Base-by-base conservation (phyloP, 1,284 basidiomycete species). In the Fistulinella staudtii region DNA sequence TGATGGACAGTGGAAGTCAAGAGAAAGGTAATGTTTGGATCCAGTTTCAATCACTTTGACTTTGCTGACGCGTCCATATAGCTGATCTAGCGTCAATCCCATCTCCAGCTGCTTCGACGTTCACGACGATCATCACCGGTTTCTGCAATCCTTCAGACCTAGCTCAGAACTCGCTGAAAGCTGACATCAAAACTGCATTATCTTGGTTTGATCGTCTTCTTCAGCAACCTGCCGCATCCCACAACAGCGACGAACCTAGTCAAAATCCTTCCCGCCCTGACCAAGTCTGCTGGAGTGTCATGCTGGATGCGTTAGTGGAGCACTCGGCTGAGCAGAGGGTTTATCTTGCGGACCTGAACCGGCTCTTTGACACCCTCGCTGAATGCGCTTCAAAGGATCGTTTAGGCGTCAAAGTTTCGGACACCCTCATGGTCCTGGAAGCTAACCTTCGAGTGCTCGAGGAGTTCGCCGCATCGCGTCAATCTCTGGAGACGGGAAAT, bases 121-220 rank as follows among this genome's bases (percentile, higher is more conserved):
- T 83, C 58, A 75, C 76, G 4, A 68, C 74, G 1, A 75, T 92
- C 51, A 77, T 95, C 47, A 60, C 63, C 1, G 85, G 83, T 0
- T 90, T 93, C 61, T 75, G 80, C 53, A 63, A 71, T 15, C 57
- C 65, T 2, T 40, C 46, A 3, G 30, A 47, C 9, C 39, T 4
- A 10, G 18, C 21, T 17, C 29, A 22, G 2, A 41, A 24, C 39
- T 11, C 37, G 5, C 22, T 47, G 15, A 56, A 52, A 21, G 80
- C 80, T 6, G 85, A 93, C 52, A 54, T 82, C 9, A 57, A 70
- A 3, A 80, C 77, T 1, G 90, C 90, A 0, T 55, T 83, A 29
- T 60, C 71, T 9, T 91, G 88, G 89, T 88, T 86, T 57, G 71
- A 84, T 41, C 73, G 77, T 39, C 70, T 89, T 30, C 63, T 83